Evolutionary conservation across 495 filamentous ascomycete genomes (phyloP).

Genomic region (Elasticomyces elasticus): DNA sequence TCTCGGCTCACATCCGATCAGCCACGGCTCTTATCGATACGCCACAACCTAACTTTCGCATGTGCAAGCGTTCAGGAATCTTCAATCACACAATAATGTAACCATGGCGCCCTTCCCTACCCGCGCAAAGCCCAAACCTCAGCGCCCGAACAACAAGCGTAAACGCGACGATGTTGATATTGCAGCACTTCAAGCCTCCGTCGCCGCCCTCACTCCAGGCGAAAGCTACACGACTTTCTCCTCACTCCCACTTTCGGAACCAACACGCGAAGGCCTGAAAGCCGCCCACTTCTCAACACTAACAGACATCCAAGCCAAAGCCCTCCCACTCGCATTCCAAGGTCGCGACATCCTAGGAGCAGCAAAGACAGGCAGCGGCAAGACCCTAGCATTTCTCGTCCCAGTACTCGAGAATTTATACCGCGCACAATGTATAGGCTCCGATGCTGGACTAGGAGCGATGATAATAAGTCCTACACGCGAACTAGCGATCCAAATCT

Average conservation of each 20-base stretch:
- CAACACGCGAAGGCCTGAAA: conserved; percentile 70
- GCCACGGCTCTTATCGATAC: conserved; percentile 3
- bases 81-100: conserved; percentile 9
- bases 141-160: conserved; percentile 44
- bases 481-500: conserved; percentile 94
- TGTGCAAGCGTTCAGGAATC: not conserved
- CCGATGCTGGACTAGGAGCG: conserved; percentile 77
- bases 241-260: conserved; percentile 75
- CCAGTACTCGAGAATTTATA: conserved; percentile 94
- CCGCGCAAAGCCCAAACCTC: conserved; percentile 35
- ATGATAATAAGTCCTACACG: conserved; percentile 90
- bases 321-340: conserved; percentile 76
- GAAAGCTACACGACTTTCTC: conserved; percentile 27
- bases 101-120: too few species aligned
- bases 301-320: conserved; percentile 84
- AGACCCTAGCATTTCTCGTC: conserved; percentile 87
- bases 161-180: conserved; percentile 54
- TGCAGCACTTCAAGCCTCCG: conserved; percentile 42
- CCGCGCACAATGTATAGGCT: conserved; percentile 75
- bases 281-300: conserved; percentile 81
- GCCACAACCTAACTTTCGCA: not conserved
- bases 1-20: not conserved
- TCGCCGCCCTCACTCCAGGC: conserved; percentile 38
- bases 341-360: conserved; percentile 86
- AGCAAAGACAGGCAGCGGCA: conserved; percentile 93